Percentiles rank a stretch among this genome's conserved stretches.
Evolutionary conservation across 805 yeast genomes (phyloP).

Genomic region (Suhomyces xylopsoci): DNA sequence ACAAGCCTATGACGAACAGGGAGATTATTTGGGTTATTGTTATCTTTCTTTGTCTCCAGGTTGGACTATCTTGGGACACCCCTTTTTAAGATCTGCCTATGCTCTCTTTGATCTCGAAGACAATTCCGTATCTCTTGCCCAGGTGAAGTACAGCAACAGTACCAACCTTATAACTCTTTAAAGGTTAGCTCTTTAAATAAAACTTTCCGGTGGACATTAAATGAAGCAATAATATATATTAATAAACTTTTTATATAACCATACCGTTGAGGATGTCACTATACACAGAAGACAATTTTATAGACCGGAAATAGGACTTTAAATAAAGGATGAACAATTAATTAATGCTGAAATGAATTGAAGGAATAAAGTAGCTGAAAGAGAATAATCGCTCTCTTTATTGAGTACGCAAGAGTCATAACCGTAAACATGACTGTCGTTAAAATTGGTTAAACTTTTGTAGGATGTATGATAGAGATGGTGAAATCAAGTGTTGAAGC

Average conservation of each 20-base stretch:
- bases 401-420: constrained; percentile 9
- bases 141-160: background rate
- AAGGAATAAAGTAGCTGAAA: constrained; percentile 6
- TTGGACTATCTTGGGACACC: too few relatives aligned
- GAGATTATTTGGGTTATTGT: too few relatives aligned
- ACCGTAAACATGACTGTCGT: constrained; percentile 9
- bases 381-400: background rate
- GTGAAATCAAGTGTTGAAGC: constrained; percentile 24
- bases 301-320: constrained; percentile 3
- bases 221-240: background rate
- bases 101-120: background rate
- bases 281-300: constrained; percentile 27
- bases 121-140: background rate
- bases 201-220: too few relatives aligned
- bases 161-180: background rate
- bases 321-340: constrained; percentile 4
- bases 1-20: too few relatives aligned
- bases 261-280: constrained; percentile 52
- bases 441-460: constrained; percentile 12
- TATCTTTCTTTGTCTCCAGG: too few relatives aligned
- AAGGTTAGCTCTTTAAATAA: background rate
- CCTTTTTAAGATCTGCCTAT: too few relatives aligned
- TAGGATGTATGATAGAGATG: constrained; percentile 2
- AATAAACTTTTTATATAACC: constrained; percentile 17
- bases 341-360: constrained; percentile 19